These are phyloP conservation scores for Mycena maculata DNA, from an alignment of 768 basidiomycete species.

Conservation along the genomic window DNA sequence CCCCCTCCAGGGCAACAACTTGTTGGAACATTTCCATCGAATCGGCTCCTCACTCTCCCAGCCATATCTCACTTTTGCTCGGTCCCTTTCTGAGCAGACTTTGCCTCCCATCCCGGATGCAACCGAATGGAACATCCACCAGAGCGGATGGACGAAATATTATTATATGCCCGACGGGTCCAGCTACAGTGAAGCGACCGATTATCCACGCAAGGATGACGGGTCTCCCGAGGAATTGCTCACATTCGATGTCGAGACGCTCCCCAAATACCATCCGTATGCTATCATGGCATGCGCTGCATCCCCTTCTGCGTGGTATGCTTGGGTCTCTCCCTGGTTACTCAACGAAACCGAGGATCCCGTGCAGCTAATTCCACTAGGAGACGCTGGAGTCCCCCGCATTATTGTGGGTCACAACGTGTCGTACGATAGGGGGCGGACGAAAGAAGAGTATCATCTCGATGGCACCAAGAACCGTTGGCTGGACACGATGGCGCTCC, in stretches of 20 bases:
- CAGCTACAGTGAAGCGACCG: conserved; percentile 78
- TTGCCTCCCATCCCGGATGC: conserved; percentile 70
- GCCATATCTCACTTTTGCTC: conserved; percentile 82
- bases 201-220: conserved; percentile 67
- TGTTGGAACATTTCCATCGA: conserved; percentile 90
- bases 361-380: conserved; percentile 82
- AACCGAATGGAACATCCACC: conserved; percentile 44
- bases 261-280: conserved; percentile 84
- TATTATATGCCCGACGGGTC: conserved; percentile 77
- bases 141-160: conserved; percentile 94
- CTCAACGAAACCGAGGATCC: conserved; percentile 65
- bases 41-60: conserved; percentile 77
- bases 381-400: conserved; percentile 61
- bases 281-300: conserved; percentile 92
- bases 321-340: conserved; percentile 96
- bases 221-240: conserved; percentile 79
- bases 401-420: conserved; percentile 95
- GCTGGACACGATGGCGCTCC: conserved; percentile 94
- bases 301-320: conserved; percentile 89
- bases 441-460: conserved; percentile 86
- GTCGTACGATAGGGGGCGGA: conserved; percentile 89
- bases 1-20: conserved; percentile 79
- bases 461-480: conserved; percentile 78
- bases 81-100: conserved; percentile 60
- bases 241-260: conserved; percentile 93